A percentile compares a stretch with the other conserved stretches of the same genome.
Evolutionary conservation across 331 rosid genomes (phyloP).

Genomic region (Malus hybrid): DNA sequence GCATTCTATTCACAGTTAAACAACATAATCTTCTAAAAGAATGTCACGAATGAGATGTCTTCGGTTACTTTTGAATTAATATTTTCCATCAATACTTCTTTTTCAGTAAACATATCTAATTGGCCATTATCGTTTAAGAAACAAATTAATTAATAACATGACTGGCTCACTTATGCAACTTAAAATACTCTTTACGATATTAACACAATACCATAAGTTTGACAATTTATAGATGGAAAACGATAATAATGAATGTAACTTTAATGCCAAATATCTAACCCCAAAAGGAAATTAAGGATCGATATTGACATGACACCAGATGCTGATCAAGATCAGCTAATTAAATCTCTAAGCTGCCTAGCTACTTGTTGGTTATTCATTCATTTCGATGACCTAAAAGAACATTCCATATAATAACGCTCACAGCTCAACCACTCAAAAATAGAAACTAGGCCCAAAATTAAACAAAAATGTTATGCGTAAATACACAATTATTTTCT

Average conservation of each 20-base stretch:
- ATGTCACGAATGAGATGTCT: too few species aligned
- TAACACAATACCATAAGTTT: neutral
- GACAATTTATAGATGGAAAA: neutral
- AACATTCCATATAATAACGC: neutral
- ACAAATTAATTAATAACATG: neutral
- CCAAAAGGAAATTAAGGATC: neutral
- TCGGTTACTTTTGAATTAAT: neutral
- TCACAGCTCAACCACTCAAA: neutral
- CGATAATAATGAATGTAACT: neutral
- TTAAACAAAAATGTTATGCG: neutral
- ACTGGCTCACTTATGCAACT: neutral
- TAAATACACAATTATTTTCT: neutral
- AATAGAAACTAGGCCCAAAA: conserved; percentile 3
- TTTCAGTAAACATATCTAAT: neutral
- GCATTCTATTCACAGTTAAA: neutral
- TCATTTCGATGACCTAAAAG: neutral
- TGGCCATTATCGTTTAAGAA: neutral
- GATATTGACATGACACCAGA: neutral
- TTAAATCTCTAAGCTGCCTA: neutral
- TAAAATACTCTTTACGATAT: neutral
- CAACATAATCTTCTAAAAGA: neutral
- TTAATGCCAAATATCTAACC: neutral
- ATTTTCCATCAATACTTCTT: neutral
- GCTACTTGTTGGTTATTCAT: neutral
- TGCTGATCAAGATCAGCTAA: neutral